Base-by-base conservation (phyloP, 2,329 filamentous ascomycete species). In the Exophiala sp. region DNA sequence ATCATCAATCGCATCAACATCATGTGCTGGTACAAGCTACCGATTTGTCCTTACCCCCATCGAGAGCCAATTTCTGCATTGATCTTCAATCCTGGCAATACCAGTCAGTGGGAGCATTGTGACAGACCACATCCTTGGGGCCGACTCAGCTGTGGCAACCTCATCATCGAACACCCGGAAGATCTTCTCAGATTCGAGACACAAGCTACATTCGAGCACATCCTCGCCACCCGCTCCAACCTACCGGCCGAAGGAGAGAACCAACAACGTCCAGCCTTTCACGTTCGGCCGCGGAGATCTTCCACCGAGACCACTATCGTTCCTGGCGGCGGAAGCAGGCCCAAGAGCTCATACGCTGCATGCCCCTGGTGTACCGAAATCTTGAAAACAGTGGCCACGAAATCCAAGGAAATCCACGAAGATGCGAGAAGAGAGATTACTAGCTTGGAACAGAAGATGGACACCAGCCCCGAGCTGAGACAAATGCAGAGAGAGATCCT, bases 1-100 rank as follows among this genome's bases (percentile, higher is more conserved):
- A 16, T 35, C 19, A 27, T 27, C 24, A 29, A n/a, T 22, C 8
- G 4, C 19, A 19, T 27, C 19, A 18, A 19, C 42, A 48, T 32
- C 43, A 56, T 56, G 54, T 56, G 54, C 44, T 43, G 37, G 16
- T 53, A 43, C 54, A 53, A 48, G 30, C 47, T 56, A 8, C 18
- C 47, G 8, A 44, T 37, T 35, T 56, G 54, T 30, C 54, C 54
- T 21, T 56, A 56, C 27, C 54, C 54, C 30, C 43, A 53, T 29
- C 50, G 48, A 32, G 54, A 56, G 27, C 50, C 47, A 3, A 40
- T 56, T 22, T 39, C 46, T 21, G 48, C 54, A 35, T 39, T 52
- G 21, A 51, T 53, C 34, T 56, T 56, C 41, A 27, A 48, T 22
- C 54, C 47, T 13, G 38, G 21, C 34, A 53, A 53, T 21, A 40